Conservation (phyloP, 73 alveolate species). For the Effrenium voratum region DNA sequence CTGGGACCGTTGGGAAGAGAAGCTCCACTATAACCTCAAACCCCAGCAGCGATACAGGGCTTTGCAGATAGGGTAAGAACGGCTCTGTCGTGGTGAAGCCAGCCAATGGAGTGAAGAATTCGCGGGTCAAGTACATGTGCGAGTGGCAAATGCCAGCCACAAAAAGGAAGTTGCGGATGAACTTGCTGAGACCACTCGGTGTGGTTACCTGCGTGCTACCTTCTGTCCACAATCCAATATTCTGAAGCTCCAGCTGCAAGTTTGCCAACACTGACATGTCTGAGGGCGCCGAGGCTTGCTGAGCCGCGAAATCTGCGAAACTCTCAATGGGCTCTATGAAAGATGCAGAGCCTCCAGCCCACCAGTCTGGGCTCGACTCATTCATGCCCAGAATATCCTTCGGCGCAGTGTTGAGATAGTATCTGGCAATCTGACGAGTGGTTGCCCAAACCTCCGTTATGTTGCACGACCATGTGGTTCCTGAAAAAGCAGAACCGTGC, state of each 20-base stretch:
- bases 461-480: neutral
- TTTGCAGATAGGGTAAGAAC: neutral
- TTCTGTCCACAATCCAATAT: neutral
- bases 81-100: conserved; percentile 29
- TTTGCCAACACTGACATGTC: neutral
- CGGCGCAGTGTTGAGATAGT: conserved; percentile 2
- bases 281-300: neutral
- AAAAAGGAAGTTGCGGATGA: conserved; percentile 24
- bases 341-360: conserved; percentile 28
- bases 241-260: neutral
- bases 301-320: conserved; percentile 5
- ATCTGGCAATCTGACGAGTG: conserved; percentile 7
- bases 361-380: conserved; percentile 31
- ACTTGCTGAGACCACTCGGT: neutral
- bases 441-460: conserved; percentile 31
- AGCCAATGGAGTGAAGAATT: conserved; percentile 34
- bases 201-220: conserved; percentile 20
- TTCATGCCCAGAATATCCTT: conserved; percentile 33
- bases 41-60: neutral
- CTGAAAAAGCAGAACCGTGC: conserved; percentile 36
- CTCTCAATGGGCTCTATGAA: conserved; percentile 16
- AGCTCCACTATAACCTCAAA: conserved; percentile 15
- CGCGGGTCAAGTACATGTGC: conserved; percentile 52
- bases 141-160: conserved; percentile 63
- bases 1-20: conserved; percentile 26